Evolutionary conservation across 1,139 yeast genomes (phyloP), one percentile per base, ranked within the genome.

Genomic region (Nakaseomyces delphensis): DNA sequence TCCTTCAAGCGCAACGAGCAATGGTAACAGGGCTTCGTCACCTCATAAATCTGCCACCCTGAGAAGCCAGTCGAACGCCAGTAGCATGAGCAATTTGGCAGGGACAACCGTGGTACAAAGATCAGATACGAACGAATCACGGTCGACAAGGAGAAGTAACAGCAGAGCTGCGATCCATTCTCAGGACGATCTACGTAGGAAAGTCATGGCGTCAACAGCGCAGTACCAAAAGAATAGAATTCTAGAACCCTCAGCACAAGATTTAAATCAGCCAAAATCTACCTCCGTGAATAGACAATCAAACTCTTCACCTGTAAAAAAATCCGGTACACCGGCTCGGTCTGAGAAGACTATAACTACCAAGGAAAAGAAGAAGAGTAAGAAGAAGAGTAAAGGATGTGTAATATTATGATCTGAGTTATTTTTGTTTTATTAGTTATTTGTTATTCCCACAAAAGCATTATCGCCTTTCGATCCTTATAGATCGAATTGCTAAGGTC

Each of bases 1-100:
- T 15, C 38, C 47, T 8, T 47, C 23, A 25, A 21, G 8, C 43
- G 13, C 33, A 23, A 25, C 1, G 9, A 25, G n/a, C n/a, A 25
- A 8, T 4, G n/a, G 4, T 10, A 21, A 36, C 32, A 9, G 20
- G 9, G 16, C 33, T 32, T 11, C 31, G 36, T 31, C 25, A n/a
- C 35, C 28, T 11, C 19, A 27, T 29, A n/a, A 33, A 25, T 13
- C 41, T 10, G 10, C 19, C 9, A 16, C 16, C 14, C 8, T 15
- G 15, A 39, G 35, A 30, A 39, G 27, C 14, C 23, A 14, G 2
- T 31, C 35, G 7, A 23, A 28, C 39, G 18, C 35, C n/a, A 19
- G 36, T 20, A 29, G 6, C 25, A 15, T 29, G 14, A 28, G 15
- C 35, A 15, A 15, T 13, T n/a, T n/a, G n/a, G n/a, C n/a, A n/a